Percentiles rank a stretch among this genome's conserved stretches.
Evolutionary conservation across 768 basidiomycete genomes (phyloP).

Genomic region (Suillus decipiens): DNA sequence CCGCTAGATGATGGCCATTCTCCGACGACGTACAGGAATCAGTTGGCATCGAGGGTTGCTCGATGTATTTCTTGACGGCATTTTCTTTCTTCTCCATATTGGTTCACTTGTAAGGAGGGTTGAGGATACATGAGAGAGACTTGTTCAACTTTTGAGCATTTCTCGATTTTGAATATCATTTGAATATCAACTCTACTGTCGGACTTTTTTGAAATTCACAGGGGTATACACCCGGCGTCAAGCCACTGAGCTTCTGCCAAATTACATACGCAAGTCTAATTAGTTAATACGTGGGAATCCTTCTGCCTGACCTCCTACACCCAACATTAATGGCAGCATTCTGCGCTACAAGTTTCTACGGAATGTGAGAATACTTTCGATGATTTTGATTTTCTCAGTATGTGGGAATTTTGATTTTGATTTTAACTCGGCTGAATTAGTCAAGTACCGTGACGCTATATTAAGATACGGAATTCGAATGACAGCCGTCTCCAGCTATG

Average conservation of each 20-base stretch:
- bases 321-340: background rate
- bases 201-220: background rate
- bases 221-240: background rate
- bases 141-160: background rate
- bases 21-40: background rate
- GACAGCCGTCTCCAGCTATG: background rate
- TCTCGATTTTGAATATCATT: background rate
- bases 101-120: background rate
- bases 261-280: background rate
- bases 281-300: background rate
- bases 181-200: background rate
- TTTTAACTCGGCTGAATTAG: too few relatives aligned
- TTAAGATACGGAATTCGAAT: too few relatives aligned
- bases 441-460: too few relatives aligned
- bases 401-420: conserved; percentile 3
- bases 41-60: too few relatives aligned
- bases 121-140: background rate
- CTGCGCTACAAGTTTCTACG: background rate
- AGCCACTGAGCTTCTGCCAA: background rate
- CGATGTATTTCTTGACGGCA: background rate
- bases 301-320: background rate
- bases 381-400: background rate
- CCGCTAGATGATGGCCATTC: background rate
- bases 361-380: background rate
- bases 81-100: background rate